Percentiles rank a stretch among this genome's conserved stretches.
Evolutionary conservation across 305 asterid genomes (phyloP).

Genomic region (Solanum hybrid): DNA sequence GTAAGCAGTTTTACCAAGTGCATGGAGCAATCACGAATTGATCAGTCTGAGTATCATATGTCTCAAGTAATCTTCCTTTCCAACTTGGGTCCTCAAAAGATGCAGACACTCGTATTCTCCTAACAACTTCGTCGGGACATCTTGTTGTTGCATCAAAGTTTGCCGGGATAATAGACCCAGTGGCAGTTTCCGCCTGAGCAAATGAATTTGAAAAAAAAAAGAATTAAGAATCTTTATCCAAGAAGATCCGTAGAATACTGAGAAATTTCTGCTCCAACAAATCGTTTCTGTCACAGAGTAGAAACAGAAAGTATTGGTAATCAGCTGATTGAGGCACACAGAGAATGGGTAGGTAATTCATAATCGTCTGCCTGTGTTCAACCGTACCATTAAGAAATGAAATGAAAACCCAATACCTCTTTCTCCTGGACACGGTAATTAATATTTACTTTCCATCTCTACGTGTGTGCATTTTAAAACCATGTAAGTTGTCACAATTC

Average conservation of each 20-base stretch:
- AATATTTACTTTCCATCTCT: neutral
- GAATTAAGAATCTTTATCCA: neutral
- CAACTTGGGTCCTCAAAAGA: slow-evolving; percentile 60
- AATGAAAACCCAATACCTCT: neutral
- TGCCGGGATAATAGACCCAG: slow-evolving; percentile 65
- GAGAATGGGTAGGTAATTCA: neutral
- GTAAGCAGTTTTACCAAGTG: slow-evolving; percentile 42
- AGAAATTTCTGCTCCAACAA: neutral
- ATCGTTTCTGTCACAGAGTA: neutral
- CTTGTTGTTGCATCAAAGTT: slow-evolving; percentile 61
- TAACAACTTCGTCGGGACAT: slow-evolving; percentile 87
- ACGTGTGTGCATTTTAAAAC: neutral
- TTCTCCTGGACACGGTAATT: neutral
- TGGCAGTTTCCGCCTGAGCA: slow-evolving; percentile 57
- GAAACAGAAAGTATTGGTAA: neutral
- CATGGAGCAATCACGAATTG: slow-evolving; percentile 67
- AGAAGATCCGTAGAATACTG: neutral
- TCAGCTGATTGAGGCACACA: neutral
- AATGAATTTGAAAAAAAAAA: neutral
- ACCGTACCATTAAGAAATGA: neutral
- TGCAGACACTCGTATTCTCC: slow-evolving; percentile 69
- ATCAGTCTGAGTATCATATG: slow-evolving; percentile 59
- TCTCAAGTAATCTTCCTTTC: slow-evolving; percentile 59
- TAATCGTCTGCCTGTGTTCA: neutral
- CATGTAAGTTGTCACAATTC: neutral